phyloP scores from a whole-genome alignment of 108 stramenopile genomes.

The Nitzschia inconspicua region DNA sequence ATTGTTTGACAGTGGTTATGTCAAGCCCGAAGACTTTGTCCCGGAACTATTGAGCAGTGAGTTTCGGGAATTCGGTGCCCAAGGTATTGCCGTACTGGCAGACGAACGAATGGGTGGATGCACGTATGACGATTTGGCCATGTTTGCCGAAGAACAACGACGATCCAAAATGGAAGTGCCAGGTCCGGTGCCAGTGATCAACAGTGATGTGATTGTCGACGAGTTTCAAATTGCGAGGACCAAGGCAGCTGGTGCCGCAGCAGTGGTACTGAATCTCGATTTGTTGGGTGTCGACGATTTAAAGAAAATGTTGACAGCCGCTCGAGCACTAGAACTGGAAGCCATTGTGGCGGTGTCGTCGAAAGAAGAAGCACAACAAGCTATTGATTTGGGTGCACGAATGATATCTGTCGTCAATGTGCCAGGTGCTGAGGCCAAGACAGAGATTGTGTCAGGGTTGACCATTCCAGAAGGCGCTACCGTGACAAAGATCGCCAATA shows the following conservation, averaged over 20 bases:
- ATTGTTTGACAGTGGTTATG: conserved; percentile 12
- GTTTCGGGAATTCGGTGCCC: conserved; percentile 84
- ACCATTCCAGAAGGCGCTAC: conserved; percentile 43
- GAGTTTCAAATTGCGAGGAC: conserved; percentile 78
- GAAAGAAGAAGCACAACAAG: conserved; percentile 65
- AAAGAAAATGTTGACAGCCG: conserved; percentile 38
- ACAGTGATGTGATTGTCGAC: conserved; percentile 76
- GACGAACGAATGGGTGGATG: conserved; percentile 82
- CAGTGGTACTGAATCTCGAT: conserved; percentile 42
- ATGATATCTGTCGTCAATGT: conserved; percentile 53
- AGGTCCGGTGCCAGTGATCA: conserved; percentile 75
- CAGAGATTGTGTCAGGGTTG: conserved; percentile 35
- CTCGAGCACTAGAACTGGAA: conserved; percentile 51
- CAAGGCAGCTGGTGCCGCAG: conserved; percentile 52
- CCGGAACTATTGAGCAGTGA: conserved; percentile 47
- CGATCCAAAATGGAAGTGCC: conserved; percentile 67
- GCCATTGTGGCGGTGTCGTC: conserved; percentile 55
- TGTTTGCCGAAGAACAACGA: conserved; percentile 68
- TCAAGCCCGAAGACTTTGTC: conserved; percentile 28
- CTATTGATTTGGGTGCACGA: conserved; percentile 58
- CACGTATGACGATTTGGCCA: conserved; percentile 56
- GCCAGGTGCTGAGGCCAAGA: conserved; percentile 41
- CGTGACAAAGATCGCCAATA: conserved; percentile 65
- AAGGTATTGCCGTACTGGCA: conserved; percentile 73
- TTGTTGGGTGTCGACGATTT: conserved; percentile 50